Evolutionary conservation across 2,329 filamentous ascomycete genomes (phyloP).

Genomic region (Volutella citrinella): DNA sequence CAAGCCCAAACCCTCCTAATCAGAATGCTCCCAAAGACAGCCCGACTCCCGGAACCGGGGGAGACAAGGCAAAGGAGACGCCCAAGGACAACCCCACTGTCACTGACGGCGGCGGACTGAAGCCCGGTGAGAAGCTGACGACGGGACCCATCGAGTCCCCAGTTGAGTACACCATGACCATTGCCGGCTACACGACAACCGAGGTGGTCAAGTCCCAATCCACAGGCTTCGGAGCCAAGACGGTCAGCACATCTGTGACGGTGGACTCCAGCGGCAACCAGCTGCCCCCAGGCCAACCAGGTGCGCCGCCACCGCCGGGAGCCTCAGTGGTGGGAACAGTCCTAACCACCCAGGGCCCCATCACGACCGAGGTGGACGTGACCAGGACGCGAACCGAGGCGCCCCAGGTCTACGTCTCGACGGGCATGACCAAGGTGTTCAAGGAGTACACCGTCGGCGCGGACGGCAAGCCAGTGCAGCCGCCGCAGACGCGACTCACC

Average conservation of each 20-base stretch:
- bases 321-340: too few relatives aligned
- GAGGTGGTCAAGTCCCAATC: constrained; percentile 8
- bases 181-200: constrained; percentile 5
- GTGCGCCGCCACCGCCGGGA: too few relatives aligned
- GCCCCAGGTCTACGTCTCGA: too few relatives aligned
- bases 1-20: too few relatives aligned
- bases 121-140: constrained; percentile 2
- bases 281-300: too few relatives aligned
- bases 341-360: too few relatives aligned
- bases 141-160: constrained; percentile 13
- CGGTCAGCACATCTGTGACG: not conserved
- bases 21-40: constrained; percentile 2
- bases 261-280: not conserved
- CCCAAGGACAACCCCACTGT: not conserved
- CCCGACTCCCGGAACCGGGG: constrained; percentile 1
- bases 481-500: constrained; percentile 8
- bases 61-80: not conserved
- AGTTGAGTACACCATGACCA: constrained; percentile 13
- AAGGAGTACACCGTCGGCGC: constrained; percentile 7
- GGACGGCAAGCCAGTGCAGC: constrained; percentile 8
- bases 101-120: constrained; percentile 3
- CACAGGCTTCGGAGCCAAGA: constrained; percentile 3
- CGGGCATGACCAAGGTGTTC: not conserved
- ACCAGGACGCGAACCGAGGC: too few relatives aligned
- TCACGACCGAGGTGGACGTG: too few relatives aligned